Conservation (phyloP, 306 rosid species). For the Malus sylvestris region DNA sequence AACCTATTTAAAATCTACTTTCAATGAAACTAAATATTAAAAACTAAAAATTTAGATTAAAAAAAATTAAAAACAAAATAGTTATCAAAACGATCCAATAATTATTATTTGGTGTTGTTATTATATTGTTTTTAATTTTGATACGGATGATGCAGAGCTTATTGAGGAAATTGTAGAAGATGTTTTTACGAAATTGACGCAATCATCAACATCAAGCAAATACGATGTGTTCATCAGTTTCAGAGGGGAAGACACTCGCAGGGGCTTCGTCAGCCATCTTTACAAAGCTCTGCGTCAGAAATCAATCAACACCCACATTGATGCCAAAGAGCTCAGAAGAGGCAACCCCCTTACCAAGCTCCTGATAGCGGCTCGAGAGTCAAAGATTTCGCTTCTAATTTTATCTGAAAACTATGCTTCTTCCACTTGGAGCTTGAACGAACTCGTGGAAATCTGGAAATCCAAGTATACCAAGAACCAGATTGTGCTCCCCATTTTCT, state of each 20-base stretch:
- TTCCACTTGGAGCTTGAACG: not conserved
- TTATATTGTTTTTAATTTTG: no score
- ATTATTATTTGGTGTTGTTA: no score
- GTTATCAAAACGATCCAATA: no score
- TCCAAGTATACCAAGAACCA: not conserved
- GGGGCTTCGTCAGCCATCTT: not conserved
- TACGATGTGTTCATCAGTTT: slow-evolving; percentile 6
- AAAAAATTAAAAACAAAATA: no score
- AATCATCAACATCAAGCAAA: no score
- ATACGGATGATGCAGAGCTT: no score
- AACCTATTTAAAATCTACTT: no score
- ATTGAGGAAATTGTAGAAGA: no score
- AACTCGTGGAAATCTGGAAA: not conserved
- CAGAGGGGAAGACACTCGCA: not conserved
- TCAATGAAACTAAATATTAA: no score
- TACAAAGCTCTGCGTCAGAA: not conserved
- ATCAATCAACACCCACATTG: not conserved
- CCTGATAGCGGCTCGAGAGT: not conserved
- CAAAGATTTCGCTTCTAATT: not conserved
- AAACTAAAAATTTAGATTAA: no score
- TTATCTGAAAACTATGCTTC: not conserved
- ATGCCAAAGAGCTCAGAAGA: not conserved
- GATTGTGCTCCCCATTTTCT: not conserved
- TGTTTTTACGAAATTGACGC: no score
- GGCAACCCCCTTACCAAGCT: not conserved